Base-by-base conservation (phyloP, 2,329 filamentous ascomycete genomes). In the Monilinia laxa region DNA sequence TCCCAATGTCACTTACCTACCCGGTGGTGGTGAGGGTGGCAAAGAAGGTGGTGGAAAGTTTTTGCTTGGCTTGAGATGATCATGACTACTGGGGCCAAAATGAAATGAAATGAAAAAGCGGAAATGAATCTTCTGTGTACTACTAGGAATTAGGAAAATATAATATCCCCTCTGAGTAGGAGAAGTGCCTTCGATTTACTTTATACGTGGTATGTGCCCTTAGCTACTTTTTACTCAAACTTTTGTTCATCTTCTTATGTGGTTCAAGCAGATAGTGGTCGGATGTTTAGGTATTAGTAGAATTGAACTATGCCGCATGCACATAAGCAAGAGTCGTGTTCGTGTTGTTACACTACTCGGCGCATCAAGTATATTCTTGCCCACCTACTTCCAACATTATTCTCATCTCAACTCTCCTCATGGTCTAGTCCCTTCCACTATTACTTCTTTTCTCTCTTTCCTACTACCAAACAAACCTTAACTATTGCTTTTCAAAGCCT, bases 1-100 rank as follows among this genome's bases (percentile, higher is more conserved):
- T 81, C 93, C 95, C 68, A 98, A 99, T 75, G 93, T 99, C 64
- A 93, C 93, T 58, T 99, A 99, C 79, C 81, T 99, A 70, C 95
- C 95, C 3, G 87, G 91, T 73, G 90, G 91, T 67, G 84, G 85
- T 72, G 88, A 90, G 79, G 84, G 85, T 68, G 83, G 85, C 14
- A 78, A 75, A 60, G 77, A 77, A 47, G 77, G 75, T 47, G 76
- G 76, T 51, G 86, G 88, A 60, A 88, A 84, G 77, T 85, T 91
- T 73, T 78, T 92, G 73, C 79, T 92, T 67, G 89, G 88, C 38
- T 76, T 91, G 80, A 86, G 87, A 75, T 76, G 70, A 75, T 66
- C 58, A 68, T 66, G 51, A 66, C 54, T 54, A 62, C 60, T 59
- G 45, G 51, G 35, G 51, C 14, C 28, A 55, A 57, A 51, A 31